Conservation (phyloP, 2,329 filamentous ascomycete species). For the Phyllosticta citrichinensis region DNA sequence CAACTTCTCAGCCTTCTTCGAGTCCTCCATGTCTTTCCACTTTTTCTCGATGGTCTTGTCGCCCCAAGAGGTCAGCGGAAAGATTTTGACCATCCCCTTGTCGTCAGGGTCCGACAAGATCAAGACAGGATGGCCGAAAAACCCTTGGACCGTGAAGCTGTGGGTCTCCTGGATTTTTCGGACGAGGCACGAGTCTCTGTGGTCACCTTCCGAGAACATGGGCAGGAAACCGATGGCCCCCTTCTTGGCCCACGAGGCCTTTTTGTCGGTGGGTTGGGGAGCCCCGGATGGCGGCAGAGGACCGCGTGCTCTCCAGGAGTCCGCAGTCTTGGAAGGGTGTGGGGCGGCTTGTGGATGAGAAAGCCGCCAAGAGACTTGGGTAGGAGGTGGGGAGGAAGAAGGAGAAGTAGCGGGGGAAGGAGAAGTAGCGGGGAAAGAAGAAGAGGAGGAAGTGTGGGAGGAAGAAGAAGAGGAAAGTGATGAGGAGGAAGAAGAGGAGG, state of each 20-base stretch:
- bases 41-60: not conserved
- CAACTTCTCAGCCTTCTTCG: not conserved
- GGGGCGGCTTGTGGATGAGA: not conserved
- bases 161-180: not conserved
- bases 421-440: not conserved
- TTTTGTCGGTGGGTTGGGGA: too few species aligned
- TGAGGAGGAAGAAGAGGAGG: not conserved
- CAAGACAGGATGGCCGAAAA: conserved; percentile 1
- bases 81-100: not conserved
- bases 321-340: not conserved
- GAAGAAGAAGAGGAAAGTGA: not conserved
- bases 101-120: not conserved
- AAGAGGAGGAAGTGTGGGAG: not conserved
- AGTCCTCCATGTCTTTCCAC: not conserved
- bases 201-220: not conserved
- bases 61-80: conserved; percentile 1
- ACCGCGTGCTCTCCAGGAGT: too few species aligned
- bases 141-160: not conserved
- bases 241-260: not conserved
- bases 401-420: not conserved
- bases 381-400: not conserved
- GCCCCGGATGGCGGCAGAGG: too few species aligned
- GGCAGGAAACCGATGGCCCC: not conserved
- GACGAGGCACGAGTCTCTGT: not conserved
- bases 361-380: not conserved